A percentile compares a stretch with the other conserved stretches of the same genome.
Conservation (phyloP, 495 filamentous ascomycete genomes). For the Penicillium steckii region DNA sequence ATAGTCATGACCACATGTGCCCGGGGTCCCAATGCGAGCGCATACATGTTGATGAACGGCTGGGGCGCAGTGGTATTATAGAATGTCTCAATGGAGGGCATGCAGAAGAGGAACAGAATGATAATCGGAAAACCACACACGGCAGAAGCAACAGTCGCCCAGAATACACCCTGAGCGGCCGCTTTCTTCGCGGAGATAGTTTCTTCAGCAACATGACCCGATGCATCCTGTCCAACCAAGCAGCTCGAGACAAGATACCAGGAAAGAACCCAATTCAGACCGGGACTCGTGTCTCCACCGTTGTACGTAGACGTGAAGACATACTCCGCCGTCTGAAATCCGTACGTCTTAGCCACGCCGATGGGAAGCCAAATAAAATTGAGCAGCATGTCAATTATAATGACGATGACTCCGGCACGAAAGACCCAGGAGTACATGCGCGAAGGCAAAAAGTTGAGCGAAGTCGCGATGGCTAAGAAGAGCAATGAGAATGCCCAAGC, state of each 20-base stretch:
- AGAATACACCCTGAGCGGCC: constrained; percentile 37
- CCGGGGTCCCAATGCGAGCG: constrained; percentile 30
- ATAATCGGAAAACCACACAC: constrained; percentile 37
- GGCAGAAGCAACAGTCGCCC: constrained; percentile 34
- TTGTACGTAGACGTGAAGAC: constrained; percentile 37
- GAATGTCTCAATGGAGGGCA: constrained; percentile 33
- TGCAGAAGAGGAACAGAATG: constrained; percentile 36
- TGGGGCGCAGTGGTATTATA: constrained; percentile 32
- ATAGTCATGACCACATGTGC: constrained; percentile 39
- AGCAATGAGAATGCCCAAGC: constrained; percentile 33
- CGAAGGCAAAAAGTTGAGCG: constrained; percentile 32
- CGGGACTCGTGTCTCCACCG: constrained; percentile 25
- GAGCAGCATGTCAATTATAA: constrained; percentile 33
- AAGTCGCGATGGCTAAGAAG: constrained; percentile 31
- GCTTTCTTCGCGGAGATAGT: constrained; percentile 37
- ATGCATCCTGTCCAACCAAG: constrained; percentile 36
- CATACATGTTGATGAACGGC: constrained; percentile 41
- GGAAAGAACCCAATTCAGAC: constrained; percentile 37
- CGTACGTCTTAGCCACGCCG: constrained; percentile 32
- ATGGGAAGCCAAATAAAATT: constrained; percentile 40
- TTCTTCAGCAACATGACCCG: constrained; percentile 37
- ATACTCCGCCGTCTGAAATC: constrained; percentile 33
- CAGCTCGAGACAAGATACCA: constrained; percentile 34
- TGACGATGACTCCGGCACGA: constrained; percentile 33
- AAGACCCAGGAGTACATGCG: constrained; percentile 37